A percentile compares a stretch with the other conserved stretches of the same genome.
These are phyloP conservation scores for Colletotrichum sojae DNA, from an alignment of 2,329 filamentous ascomycete genomes.

Conservation along the genomic window DNA sequence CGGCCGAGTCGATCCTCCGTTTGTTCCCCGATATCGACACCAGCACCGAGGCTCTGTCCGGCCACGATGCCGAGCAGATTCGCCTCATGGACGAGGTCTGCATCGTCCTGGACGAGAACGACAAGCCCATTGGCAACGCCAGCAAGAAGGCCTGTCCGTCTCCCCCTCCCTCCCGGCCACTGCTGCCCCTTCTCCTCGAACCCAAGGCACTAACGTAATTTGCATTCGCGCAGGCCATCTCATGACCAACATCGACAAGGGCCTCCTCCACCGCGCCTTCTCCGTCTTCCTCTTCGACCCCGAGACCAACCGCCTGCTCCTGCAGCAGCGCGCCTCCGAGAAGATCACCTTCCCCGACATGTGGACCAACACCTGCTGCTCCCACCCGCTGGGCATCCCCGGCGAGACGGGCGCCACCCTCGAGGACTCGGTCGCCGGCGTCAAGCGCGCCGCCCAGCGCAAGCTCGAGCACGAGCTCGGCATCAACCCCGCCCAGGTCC, in stretches of 20 bases:
- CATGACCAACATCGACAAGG: slow-evolving; percentile 98
- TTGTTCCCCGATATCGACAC: slow-evolving; percentile 89
- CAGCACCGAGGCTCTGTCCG: slow-evolving; percentile 81
- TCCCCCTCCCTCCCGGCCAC: not conserved
- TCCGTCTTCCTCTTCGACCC: slow-evolving; percentile 96
- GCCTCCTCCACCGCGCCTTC: slow-evolving; percentile 96
- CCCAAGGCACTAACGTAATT: not conserved
- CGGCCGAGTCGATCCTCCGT: slow-evolving; percentile 86
- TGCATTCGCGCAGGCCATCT: slow-evolving; percentile 78
- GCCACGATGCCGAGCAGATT: slow-evolving; percentile 98
- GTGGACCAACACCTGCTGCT: slow-evolving; percentile 99
- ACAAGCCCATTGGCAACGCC: slow-evolving; percentile 92
- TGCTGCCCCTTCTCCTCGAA: not conserved
- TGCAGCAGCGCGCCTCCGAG: slow-evolving; percentile 94
- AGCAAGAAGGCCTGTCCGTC: slow-evolving; percentile 98
- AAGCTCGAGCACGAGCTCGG: slow-evolving; percentile 97
- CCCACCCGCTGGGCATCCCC: slow-evolving; percentile 92
- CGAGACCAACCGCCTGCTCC: slow-evolving; percentile 84
- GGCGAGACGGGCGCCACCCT: slow-evolving; percentile 90
- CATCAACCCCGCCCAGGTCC: slow-evolving; percentile 90
- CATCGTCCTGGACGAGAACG: slow-evolving; percentile 94
- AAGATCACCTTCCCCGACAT: slow-evolving; percentile 99
- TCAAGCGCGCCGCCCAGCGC: slow-evolving; percentile 91
- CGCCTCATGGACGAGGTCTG: slow-evolving; percentile 99
- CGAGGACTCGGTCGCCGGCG: slow-evolving; percentile 84